These are phyloP conservation scores for Zopfia rhizophila DNA, from an alignment of 2,329 filamentous ascomycete species.

Conservation along the genomic window DNA sequence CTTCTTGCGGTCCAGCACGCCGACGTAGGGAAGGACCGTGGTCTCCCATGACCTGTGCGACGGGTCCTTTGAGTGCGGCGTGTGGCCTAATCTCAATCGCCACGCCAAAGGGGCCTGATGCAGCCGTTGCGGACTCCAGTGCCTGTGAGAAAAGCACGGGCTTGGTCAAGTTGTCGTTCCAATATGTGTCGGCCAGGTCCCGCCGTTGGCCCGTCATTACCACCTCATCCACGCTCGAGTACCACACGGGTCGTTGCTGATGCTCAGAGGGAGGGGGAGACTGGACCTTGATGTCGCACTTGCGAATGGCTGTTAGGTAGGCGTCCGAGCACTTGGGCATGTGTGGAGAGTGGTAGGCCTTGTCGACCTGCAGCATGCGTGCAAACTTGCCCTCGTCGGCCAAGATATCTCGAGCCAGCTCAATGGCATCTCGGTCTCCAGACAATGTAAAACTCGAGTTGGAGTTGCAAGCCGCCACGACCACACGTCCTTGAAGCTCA, in stretches of 20 bases:
- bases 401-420: slow-evolving; percentile 1
- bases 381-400: slow-evolving; percentile 13
- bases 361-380: slow-evolving; percentile 18
- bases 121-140: slow-evolving; percentile 29
- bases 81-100: slow-evolving; percentile 59
- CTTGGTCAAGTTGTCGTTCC: slow-evolving; percentile 57
- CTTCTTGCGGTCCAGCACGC: slow-evolving; percentile 26
- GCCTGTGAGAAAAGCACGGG: slow-evolving; percentile 58
- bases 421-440: slow-evolving; percentile 26
- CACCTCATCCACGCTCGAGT: slow-evolving; percentile 11
- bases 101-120: slow-evolving; percentile 41
- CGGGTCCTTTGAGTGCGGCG: slow-evolving; percentile 54
- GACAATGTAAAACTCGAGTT: slow-evolving; percentile 15
- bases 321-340: slow-evolving; percentile 9
- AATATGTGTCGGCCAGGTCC: slow-evolving; percentile 48
- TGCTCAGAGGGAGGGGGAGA: too few species aligned
- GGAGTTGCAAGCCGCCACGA: slow-evolving; percentile 15
- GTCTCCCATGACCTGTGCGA: slow-evolving; percentile 15
- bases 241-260: neutral
- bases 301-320: neutral
- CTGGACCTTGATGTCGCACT: neutral
- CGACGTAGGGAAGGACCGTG: slow-evolving; percentile 19
- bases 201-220: slow-evolving; percentile 1
- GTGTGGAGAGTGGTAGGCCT: slow-evolving; percentile 26
- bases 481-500: slow-evolving; percentile 10